Conservation (phyloP, 148 eudicot genomes). For the Fallopia convolvulus region DNA sequence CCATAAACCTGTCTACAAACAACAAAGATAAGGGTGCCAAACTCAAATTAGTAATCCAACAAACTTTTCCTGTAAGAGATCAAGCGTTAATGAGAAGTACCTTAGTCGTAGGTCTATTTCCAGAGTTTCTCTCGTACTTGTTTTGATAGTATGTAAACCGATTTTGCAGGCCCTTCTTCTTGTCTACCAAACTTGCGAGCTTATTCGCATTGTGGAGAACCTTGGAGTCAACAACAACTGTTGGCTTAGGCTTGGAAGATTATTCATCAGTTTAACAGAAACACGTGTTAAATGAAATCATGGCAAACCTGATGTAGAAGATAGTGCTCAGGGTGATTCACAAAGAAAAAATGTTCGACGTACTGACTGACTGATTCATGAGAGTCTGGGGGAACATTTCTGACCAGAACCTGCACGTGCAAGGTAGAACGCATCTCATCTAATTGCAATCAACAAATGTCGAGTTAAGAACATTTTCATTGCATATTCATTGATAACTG, state of each 20-base stretch:
- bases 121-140: constrained; percentile 62
- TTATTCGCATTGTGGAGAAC: constrained; percentile 79
- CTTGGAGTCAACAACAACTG: constrained; percentile 27
- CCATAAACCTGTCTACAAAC: constrained; percentile 73
- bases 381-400: constrained; percentile 88
- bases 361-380: constrained; percentile 92
- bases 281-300: background rate
- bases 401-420: constrained; percentile 79
- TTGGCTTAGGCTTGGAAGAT: background rate
- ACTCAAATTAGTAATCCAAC: no score
- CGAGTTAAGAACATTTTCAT: background rate
- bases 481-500: background rate
- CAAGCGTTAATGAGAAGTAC: constrained; percentile 24
- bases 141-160: constrained; percentile 73
- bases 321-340: constrained; percentile 84
- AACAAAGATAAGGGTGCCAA: constrained; percentile 14
- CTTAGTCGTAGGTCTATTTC: constrained; percentile 60
- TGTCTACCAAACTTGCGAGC: constrained; percentile 66
- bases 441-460: background rate
- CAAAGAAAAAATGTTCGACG: constrained; percentile 90
- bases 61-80: no score
- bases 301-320: constrained; percentile 73
- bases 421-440: background rate
- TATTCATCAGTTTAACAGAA: background rate
- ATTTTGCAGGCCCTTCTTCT: constrained; percentile 59